Conservation (phyloP, 1,284 basidiomycete genomes). For the Melampsora larici-populina region DNA sequence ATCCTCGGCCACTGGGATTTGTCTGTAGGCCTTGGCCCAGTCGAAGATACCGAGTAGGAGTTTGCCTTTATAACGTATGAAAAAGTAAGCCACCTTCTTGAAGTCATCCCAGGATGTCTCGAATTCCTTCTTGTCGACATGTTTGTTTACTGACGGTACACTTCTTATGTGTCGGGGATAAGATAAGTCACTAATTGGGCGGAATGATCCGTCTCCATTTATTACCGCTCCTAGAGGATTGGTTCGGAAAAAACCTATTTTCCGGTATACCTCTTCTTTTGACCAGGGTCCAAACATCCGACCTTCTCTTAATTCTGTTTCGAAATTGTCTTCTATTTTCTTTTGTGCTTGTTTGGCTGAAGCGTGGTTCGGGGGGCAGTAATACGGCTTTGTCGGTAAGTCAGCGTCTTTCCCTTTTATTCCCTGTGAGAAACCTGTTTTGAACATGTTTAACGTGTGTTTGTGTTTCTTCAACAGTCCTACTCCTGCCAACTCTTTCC, state of each 20-base stretch:
- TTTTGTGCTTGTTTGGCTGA: too few species aligned
- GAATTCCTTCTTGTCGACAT: too few species aligned
- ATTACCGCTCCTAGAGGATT: constrained; percentile 7
- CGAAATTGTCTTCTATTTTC: too few species aligned
- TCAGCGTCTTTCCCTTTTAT: not conserved
- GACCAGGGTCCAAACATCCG: constrained; percentile 2
- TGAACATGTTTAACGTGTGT: not conserved
- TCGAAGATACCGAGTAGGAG: not conserved
- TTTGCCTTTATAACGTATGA: not conserved
- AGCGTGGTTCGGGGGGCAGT: too few species aligned
- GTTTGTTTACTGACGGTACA: not conserved
- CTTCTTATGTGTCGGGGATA: not conserved
- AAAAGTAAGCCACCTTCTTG: too few species aligned
- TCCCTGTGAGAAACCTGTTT: not conserved
- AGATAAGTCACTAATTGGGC: constrained; percentile 10
- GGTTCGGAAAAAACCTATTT: not conserved
- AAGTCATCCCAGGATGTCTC: too few species aligned
- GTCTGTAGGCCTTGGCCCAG: constrained; percentile 8
- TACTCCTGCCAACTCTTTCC: not conserved
- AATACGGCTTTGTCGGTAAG: not conserved
- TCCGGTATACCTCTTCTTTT: not conserved
- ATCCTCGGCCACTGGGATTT: not conserved
- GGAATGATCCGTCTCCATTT: constrained; percentile 6
- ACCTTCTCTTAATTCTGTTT: not conserved
- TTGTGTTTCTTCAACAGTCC: not conserved